Evolutionary conservation across 2,329 filamentous ascomycete species (phyloP), one percentile per base, ranked within the genome.

Genomic region (Amylocarpus encephaloides): DNA sequence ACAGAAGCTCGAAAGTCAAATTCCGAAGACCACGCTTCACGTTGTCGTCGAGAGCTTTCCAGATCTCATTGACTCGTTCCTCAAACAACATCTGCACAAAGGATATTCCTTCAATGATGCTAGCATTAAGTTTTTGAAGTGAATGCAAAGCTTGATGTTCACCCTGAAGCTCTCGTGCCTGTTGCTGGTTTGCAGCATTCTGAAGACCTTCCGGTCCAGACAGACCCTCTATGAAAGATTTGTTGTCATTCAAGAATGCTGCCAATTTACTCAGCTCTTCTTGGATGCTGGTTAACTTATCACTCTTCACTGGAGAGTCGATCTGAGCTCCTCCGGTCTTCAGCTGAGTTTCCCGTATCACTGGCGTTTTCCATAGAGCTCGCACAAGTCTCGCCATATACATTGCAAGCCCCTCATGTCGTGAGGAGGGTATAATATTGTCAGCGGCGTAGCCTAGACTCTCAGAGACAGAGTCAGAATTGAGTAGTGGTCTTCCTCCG

Each of bases 11-110:
- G 63, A 88, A 98, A 0, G 89, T 96, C 47, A 98, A 76, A 33
- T 84, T 79, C 51, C 80, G 78, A 46, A 95, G 81, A 52, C 82
- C 79, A 56, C 83, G 76, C 52, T 85, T 84, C 1, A 84, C 78
- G 0, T 76, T 70, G 2, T 87, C 85, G 6, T 90, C 82, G 5
- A 98, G 74, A 4, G 87, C 77, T 5, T 82, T 73, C 57, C 91
- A 84, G 42, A 97, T 95, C 54, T 98, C 92, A 39, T 89, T 82
- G 4, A 96, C 83, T 10, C 86, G 83, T 73, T 98, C 92, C 58
- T 97, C 92, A 54, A 97, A 97, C 1, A 98, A 76, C 65, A 96
- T 93, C 18, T 92, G 77, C 3, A 96, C 89, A 61, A 98, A 98
- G 0, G 92, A 95, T 46, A 98, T 95, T 3, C 93, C 93, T 67